phyloP scores from a whole-genome alignment of 352 stramenopile species.

The Globisporangium solare region DNA sequence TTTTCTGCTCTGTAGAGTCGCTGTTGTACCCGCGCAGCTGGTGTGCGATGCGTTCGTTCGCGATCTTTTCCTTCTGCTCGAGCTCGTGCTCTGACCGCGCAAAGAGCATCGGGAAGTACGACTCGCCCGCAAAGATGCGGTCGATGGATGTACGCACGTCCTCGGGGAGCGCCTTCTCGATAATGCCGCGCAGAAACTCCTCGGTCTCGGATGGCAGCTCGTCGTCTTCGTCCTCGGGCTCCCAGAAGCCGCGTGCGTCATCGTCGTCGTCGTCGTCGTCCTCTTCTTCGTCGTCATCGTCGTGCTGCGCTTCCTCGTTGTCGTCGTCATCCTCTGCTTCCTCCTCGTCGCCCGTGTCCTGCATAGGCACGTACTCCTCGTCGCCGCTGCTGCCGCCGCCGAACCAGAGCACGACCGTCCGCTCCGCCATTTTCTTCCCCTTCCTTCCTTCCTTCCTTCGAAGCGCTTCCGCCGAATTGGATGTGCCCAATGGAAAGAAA shows the following conservation, averaged over 20 bases:
- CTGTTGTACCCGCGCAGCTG: constrained; percentile 55
- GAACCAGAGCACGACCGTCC: constrained; percentile 1
- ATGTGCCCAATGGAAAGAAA: neutral
- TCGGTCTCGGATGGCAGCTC: constrained; percentile 24
- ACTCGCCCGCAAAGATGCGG: constrained; percentile 63
- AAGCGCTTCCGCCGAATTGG: neutral
- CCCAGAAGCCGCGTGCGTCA: constrained; percentile 17
- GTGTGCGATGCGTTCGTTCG: constrained; percentile 61
- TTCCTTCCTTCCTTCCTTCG: too few species aligned
- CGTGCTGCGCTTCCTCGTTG: constrained; percentile 12
- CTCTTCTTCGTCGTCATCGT: constrained; percentile 13
- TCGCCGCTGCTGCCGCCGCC: constrained; percentile 7
- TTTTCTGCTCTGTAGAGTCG: constrained; percentile 1
- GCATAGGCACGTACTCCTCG: neutral
- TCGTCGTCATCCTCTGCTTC: constrained; percentile 13
- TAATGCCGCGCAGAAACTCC: constrained; percentile 22
- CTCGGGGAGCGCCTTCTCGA: constrained; percentile 35
- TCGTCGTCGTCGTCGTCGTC: constrained; percentile 19
- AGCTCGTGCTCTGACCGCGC: constrained; percentile 53
- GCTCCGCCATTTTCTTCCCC: constrained; percentile 4
- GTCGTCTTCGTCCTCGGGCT: constrained; percentile 24
- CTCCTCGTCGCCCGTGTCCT: constrained; percentile 10
- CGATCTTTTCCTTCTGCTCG: constrained; percentile 40
- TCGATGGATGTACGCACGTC: constrained; percentile 48
- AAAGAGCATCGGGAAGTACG: constrained; percentile 56